Evolutionary conservation across 306 rosid genomes (phyloP), one percentile per base, ranked within the genome.

Genomic region (Cicer bijugum): DNA sequence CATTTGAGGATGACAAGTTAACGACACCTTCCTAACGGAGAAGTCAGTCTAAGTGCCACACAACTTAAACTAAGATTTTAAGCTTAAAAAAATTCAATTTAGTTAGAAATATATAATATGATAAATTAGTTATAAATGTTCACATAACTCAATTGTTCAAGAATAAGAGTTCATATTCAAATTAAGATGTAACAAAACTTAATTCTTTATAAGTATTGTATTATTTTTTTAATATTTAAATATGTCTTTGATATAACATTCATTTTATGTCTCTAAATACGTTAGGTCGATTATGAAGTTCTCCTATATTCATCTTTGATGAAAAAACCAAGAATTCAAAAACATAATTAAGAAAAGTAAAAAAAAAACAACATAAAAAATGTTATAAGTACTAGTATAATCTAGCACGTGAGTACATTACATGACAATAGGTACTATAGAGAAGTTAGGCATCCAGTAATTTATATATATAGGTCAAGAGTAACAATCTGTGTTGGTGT

Each of bases 401-500:
- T 57, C 42, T 66, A 67, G n/a, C 75, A 67, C 48, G 58, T 23
- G 12, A 72, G 39, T 33, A 56, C 63, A 56, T 11, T 11, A 57
- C 45, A 53, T 42, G 9, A 8, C 50, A 51, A 14, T 17, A 57
- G 75, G 71, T 73, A 44, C 51, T 9, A 63, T 19, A 43, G 2
- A 44, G 50, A 44, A 75, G 45, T 38, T 78, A 38, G 60, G 68
- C 58, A 52, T 40, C 61, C 9, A 43, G 6, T 69, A 48, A 75
- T 33, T 67, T 72, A 44, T 35, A 76, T 64, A 69, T 67, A 70
- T 80, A 86, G 98, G 97, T 93, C 86, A 78, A 79, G 85, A 71
- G 98, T 87, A 84, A 61, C 85, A 84, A 71, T 89, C 96, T 74
- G 75, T 80, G 81, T 89, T 84, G 97, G 97, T 93, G 90, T 82